Evolutionary conservation across 2,329 filamentous ascomycete species (phyloP).

Genomic region (Aureobasidium sp.): DNA sequence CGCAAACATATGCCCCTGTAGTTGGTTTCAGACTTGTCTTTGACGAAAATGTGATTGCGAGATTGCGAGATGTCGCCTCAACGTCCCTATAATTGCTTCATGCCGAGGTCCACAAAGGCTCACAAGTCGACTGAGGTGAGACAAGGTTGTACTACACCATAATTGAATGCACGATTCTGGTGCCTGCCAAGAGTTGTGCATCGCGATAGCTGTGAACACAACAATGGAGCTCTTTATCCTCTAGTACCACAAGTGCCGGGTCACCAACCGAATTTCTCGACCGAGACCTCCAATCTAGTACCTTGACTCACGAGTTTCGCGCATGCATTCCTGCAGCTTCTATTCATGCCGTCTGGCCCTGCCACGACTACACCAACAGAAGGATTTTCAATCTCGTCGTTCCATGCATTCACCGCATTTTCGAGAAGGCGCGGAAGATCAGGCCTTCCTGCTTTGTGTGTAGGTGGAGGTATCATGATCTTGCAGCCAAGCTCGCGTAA

Average conservation of each 20-base stretch:
- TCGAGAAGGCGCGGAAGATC: slow-evolving; percentile 43
- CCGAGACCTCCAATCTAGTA: slow-evolving; percentile 44
- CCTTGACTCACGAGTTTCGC: slow-evolving; percentile 45
- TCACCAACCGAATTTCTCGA: slow-evolving; percentile 65
- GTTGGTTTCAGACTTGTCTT: no score
- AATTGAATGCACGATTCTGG: not conserved
- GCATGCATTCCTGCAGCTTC: slow-evolving; percentile 53
- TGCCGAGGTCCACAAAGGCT: no score
- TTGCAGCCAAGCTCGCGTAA: slow-evolving; percentile 45
- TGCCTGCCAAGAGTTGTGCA: not conserved
- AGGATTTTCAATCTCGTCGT: slow-evolving; percentile 20
- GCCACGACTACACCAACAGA: slow-evolving; percentile 51
- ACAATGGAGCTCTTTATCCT: not conserved
- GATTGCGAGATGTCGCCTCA: no score
- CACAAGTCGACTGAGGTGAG: no score
- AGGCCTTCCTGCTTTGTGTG: slow-evolving; percentile 47
- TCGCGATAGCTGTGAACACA: not conserved
- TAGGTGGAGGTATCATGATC: slow-evolving; percentile 50
- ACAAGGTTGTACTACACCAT: not conserved
- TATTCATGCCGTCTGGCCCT: slow-evolving; percentile 56
- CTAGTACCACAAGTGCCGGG: not conserved
- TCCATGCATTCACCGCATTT: slow-evolving; percentile 29
- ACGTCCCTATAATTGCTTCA: no score
- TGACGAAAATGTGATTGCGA: no score
- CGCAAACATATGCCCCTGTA: no score